phyloP scores from a whole-genome alignment of 2,329 filamentous ascomycete species.

The Helicocarpus griseus region DNA sequence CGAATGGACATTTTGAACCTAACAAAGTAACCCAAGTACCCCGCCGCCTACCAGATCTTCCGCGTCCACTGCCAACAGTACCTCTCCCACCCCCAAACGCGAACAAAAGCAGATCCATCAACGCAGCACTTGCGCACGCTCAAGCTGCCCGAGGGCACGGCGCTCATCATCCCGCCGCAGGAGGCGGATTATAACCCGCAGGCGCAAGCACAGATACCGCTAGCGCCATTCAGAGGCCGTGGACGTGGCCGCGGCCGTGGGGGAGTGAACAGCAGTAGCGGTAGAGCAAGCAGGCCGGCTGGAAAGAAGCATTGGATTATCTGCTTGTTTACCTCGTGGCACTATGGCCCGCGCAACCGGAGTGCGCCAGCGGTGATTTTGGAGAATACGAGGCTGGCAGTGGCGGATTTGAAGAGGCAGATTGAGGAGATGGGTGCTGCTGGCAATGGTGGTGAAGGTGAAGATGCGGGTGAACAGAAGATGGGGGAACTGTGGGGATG shows the following conservation, averaged over 20 bases:
- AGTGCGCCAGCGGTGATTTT: conserved; percentile 36
- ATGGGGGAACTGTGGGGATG: conserved; percentile 38
- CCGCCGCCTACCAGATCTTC: conserved; percentile 41
- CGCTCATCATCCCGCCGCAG: conserved; percentile 45
- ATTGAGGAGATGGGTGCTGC: conserved; percentile 23
- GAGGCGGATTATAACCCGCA: conserved; percentile 20
- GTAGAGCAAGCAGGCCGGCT: background rate
- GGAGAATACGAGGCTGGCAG: conserved; percentile 38
- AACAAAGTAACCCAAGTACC: conserved; percentile 33
- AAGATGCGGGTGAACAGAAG: conserved; percentile 8
- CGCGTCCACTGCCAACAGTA: conserved; percentile 35
- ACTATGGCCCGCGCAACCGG: conserved; percentile 36
- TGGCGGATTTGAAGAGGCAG: conserved; percentile 39
- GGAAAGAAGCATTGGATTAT: conserved; percentile 43
- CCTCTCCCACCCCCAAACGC: conserved; percentile 8
- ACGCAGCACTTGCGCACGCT: conserved; percentile 9
- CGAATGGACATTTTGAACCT: background rate
- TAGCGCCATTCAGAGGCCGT: background rate
- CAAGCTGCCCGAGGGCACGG: conserved; percentile 35
- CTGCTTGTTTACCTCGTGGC: conserved; percentile 48
- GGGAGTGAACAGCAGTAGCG: background rate
- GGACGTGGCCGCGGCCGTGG: background rate
- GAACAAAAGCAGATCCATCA: background rate
- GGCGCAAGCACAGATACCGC: background rate
- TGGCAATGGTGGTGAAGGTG: conserved; percentile 9